Base-by-base conservation (phyloP, 2,329 filamentous ascomycete genomes). In the Talaromyces rugulosus region DNA sequence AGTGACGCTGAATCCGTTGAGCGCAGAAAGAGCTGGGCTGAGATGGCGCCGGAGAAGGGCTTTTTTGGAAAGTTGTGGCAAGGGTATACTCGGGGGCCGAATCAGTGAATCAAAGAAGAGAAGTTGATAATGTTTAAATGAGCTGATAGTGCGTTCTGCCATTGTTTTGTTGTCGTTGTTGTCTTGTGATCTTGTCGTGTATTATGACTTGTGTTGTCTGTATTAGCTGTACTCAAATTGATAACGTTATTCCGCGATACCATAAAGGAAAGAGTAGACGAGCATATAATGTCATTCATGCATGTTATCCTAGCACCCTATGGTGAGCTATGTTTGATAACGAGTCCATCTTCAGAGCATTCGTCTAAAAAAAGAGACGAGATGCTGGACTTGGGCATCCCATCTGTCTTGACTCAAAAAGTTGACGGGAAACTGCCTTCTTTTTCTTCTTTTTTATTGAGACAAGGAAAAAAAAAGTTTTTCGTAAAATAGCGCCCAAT, bases 1-100 rank as follows among this genome's bases (percentile, higher is more conserved):
- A 63, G 62, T 6, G 57, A 59, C 12, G 56, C 57, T 5, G 27
- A 6, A 2, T 18, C 69, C 6, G 72, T 71, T 2, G 71, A 80
- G 53, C 69, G 78, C 36, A 68, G 74, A 27, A 80, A 77, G 63
- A 82, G 77, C 70, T 73, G 72, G 57, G 80, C 82, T n/a, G 78
- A 81, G 72, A 68, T 70, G 58, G 69, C 74, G 8, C 66, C 71
- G 31, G 68, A 71, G 52, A 61, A 70, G 0, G 77, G 78, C 0
- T 70, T 78, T 55, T 70, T 79, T 40, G 69, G 71, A 2, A 72
- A 71, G 63, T 72, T 73, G 74, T 80, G 78, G 78, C 66, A 78
- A 64, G 72, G 68, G n/a, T 77, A 76, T 68, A 75, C 70, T 60
- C 67, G 72, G 62, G 71, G 71, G 55, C 63, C 57, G 52, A 59